These are phyloP conservation scores for Diaporthe longicolla DNA, from an alignment of 2,329 filamentous ascomycete species.

Conservation along the genomic window DNA sequence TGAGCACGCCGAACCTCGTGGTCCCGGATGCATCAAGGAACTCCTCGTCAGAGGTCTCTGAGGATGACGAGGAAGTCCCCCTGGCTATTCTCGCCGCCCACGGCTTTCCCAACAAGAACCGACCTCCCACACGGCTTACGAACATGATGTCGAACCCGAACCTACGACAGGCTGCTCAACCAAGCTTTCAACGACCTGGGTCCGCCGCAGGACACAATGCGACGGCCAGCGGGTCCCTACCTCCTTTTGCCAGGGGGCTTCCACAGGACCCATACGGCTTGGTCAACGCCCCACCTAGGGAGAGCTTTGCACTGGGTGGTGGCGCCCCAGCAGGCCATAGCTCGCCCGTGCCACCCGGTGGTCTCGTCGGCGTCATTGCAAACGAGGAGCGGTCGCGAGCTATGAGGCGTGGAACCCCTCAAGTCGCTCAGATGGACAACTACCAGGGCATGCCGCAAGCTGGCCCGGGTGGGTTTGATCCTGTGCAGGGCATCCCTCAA, in stretches of 20 bases:
- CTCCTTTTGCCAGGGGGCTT: slow-evolving; percentile 85
- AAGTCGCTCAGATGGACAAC: slow-evolving; percentile 74
- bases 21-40: slow-evolving; percentile 55
- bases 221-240: slow-evolving; percentile 68
- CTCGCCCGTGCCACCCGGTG: slow-evolving; percentile 74
- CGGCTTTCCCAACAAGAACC: slow-evolving; percentile 85
- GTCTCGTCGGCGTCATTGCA: slow-evolving; percentile 89
- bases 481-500: slow-evolving; percentile 62
- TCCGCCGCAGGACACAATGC: slow-evolving; percentile 69
- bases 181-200: slow-evolving; percentile 65
- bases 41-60: slow-evolving; percentile 63
- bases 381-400: slow-evolving; percentile 85
- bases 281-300: slow-evolving; percentile 79
- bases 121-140: slow-evolving; percentile 78
- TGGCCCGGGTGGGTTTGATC: slow-evolving; percentile 60
- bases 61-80: slow-evolving; percentile 88
- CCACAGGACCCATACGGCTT: slow-evolving; percentile 89
- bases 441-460: slow-evolving; percentile 56
- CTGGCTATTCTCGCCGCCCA: slow-evolving; percentile 89
- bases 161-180: slow-evolving; percentile 68
- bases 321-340: slow-evolving; percentile 61
- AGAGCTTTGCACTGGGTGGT: slow-evolving; percentile 79
- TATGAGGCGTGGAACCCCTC: slow-evolving; percentile 83
- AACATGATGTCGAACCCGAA: slow-evolving; percentile 80
- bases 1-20: slow-evolving; percentile 65